Conservation (phyloP, 2,329 filamentous ascomycete species). For the Endothia cerciana region DNA sequence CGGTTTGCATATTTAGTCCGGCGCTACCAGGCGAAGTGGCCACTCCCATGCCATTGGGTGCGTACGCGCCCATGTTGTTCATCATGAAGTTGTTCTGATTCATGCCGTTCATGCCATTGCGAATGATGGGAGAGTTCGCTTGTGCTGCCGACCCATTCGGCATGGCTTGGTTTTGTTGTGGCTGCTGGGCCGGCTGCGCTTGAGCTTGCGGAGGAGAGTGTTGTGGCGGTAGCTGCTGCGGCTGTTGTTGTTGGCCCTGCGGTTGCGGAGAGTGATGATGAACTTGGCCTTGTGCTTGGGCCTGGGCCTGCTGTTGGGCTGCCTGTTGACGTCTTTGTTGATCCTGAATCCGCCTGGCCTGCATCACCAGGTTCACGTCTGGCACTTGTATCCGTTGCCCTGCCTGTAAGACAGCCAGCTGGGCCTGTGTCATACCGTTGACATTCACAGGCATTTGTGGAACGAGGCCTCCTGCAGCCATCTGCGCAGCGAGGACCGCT, state of each 20-base stretch:
- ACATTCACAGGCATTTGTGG: conserved; percentile 62
- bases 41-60: conserved; percentile 47
- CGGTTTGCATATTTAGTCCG: conserved; percentile 51
- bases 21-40: conserved; percentile 47
- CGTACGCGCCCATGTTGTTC: conserved; percentile 55
- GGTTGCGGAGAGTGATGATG: conserved; percentile 44
- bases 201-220: conserved; percentile 36
- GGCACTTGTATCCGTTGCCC: conserved; percentile 64
- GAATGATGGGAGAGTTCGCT: conserved; percentile 31
- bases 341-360: conserved; percentile 69
- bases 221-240: conserved; percentile 35
- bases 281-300: conserved; percentile 42
- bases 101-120: conserved; percentile 43
- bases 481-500: conserved; percentile 52
- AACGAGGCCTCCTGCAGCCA: conserved; percentile 48
- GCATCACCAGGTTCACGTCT: conserved; percentile 61
- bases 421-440: conserved; percentile 62
- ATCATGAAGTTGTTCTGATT: conserved; percentile 58
- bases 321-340: conserved; percentile 52
- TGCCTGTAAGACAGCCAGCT: conserved; percentile 63
- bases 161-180: conserved; percentile 42
- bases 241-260: conserved; percentile 40
- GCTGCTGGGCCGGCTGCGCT: conserved; percentile 38
- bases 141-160: conserved; percentile 32
- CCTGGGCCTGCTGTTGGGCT: conserved; percentile 32